These are phyloP conservation scores for Nothopassalora personata DNA, from an alignment of 2,329 filamentous ascomycete species.

Conservation along the genomic window DNA sequence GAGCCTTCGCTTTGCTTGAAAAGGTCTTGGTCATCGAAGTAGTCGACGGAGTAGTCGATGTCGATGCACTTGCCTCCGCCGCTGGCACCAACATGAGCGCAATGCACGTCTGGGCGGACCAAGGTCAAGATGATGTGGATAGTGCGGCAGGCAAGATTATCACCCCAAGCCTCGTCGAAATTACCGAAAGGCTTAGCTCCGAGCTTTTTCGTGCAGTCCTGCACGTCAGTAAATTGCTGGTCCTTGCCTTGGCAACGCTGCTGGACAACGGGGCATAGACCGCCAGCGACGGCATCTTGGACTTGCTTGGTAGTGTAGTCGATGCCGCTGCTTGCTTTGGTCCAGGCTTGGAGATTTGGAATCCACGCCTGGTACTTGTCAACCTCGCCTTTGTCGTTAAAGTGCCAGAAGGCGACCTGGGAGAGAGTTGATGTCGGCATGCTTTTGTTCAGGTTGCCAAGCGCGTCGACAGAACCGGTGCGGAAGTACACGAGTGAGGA, in stretches of 20 bases:
- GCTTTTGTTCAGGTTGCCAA: constrained; percentile 9
- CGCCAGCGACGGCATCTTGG: constrained; percentile 28
- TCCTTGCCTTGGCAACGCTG: constrained; percentile 35
- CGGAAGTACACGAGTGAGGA: constrained; percentile 21
- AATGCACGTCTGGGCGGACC: constrained; percentile 27
- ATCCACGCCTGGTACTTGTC: constrained; percentile 43
- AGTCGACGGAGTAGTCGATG: constrained; percentile 24
- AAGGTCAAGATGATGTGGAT: constrained; percentile 39
- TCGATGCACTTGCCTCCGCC: constrained; percentile 30
- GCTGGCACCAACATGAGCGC: constrained; percentile 29
- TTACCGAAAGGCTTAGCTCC: constrained; percentile 35
- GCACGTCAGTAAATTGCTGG: constrained; percentile 32
- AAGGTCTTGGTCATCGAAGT: constrained; percentile 25
- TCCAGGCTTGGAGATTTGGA: constrained; percentile 39
- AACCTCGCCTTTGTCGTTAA: constrained; percentile 42
- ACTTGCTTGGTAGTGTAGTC: constrained; percentile 26
- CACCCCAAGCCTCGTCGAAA: constrained; percentile 42
- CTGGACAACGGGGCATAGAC: constrained; percentile 35
- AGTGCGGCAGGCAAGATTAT: constrained; percentile 41
- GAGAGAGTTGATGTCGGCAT: constrained; percentile 13
- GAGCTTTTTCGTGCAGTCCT: constrained; percentile 33
- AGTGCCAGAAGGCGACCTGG: constrained; percentile 43
- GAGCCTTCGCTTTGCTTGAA: constrained; percentile 17
- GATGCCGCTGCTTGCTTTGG: constrained; percentile 17
- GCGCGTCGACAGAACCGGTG: constrained; percentile 7